Percentiles rank a stretch among this genome's conserved stretches.
phyloP scores from a whole-genome alignment of 2,329 filamentous ascomycete genomes.

The Penicillium sclerotiorum region DNA sequence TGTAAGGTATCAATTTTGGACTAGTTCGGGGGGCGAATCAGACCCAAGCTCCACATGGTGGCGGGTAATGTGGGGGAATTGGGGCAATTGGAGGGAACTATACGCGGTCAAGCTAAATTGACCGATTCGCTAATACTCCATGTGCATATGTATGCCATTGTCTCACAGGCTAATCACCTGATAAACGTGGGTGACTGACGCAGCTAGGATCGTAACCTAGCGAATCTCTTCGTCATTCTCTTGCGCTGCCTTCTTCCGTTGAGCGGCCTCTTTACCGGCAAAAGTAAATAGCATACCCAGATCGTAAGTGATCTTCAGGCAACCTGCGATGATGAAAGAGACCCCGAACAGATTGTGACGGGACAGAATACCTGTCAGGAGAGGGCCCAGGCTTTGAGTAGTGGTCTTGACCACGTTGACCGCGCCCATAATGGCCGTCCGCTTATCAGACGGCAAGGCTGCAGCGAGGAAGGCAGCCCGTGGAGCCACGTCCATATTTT shows the following conservation, averaged over 20 bases:
- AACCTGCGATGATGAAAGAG: constrained; percentile 65
- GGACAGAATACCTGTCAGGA: constrained; percentile 66
- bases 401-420: constrained; percentile 71
- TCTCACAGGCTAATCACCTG: too few species aligned
- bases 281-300: constrained; percentile 59
- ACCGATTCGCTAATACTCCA: too few species aligned
- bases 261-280: constrained; percentile 30
- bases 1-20: too few species aligned
- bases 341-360: constrained; percentile 61
- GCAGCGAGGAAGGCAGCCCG: constrained; percentile 70
- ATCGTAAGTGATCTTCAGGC: constrained; percentile 64
- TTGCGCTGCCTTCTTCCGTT: constrained; percentile 15
- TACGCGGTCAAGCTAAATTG: too few species aligned
- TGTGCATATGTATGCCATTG: too few species aligned
- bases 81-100: too few species aligned
- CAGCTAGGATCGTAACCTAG: not conserved
- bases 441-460: constrained; percentile 64
- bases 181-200: not conserved
- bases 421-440: constrained; percentile 71
- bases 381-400: constrained; percentile 63
- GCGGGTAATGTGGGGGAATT: too few species aligned
- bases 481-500: constrained; percentile 72
- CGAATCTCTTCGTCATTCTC: constrained; percentile 19
- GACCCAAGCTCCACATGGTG: too few species aligned
- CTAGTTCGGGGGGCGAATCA: too few species aligned